A percentile compares a stretch with the other conserved stretches of the same genome.
Conservation (phyloP, 495 filamentous ascomycete genomes). For the Hypoxylon rickii region DNA sequence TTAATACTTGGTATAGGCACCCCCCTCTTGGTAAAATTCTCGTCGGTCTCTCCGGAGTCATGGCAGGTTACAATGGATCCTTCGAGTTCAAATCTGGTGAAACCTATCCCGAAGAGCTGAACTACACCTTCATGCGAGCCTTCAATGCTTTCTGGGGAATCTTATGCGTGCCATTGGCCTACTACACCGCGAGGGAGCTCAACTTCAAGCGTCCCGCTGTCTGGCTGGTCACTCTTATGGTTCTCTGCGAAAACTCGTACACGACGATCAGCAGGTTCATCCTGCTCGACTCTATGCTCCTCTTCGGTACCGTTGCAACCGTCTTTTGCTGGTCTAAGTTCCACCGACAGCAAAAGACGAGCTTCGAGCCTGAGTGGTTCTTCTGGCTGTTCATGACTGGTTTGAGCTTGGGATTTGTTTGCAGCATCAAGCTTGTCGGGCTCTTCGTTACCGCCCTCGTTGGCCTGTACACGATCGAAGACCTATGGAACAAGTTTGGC, state of each 20-base stretch:
- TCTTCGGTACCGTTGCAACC: conserved; percentile 97
- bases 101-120: conserved; percentile 86
- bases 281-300: conserved; percentile 94
- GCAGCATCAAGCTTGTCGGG: conserved; percentile 97
- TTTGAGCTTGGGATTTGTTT: conserved; percentile 93
- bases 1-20: conserved; percentile 52
- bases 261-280: conserved; percentile 98
- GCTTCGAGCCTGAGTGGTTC: conserved; percentile 89
- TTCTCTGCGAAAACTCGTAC: conserved; percentile 97
- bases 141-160: conserved; percentile 97
- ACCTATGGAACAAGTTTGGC: conserved; percentile 98
- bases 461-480: conserved; percentile 93
- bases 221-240: conserved; percentile 95
- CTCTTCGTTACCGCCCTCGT: conserved; percentile 93
- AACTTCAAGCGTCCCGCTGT: conserved; percentile 83
- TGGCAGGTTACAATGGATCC: conserved; percentile 97
- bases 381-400: conserved; percentile 90
- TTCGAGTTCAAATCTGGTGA: conserved; percentile 99
- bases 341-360: conserved; percentile 79
- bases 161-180: conserved; percentile 89
- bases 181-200: conserved; percentile 90
- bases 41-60: conserved; percentile 90
- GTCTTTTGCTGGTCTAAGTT: conserved; percentile 96
- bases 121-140: conserved; percentile 98
- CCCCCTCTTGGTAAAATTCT: conserved; percentile 98